These are phyloP conservation scores for Prillingera fragicola DNA, from an alignment of 1,284 basidiomycete species.

Conservation along the genomic window DNA sequence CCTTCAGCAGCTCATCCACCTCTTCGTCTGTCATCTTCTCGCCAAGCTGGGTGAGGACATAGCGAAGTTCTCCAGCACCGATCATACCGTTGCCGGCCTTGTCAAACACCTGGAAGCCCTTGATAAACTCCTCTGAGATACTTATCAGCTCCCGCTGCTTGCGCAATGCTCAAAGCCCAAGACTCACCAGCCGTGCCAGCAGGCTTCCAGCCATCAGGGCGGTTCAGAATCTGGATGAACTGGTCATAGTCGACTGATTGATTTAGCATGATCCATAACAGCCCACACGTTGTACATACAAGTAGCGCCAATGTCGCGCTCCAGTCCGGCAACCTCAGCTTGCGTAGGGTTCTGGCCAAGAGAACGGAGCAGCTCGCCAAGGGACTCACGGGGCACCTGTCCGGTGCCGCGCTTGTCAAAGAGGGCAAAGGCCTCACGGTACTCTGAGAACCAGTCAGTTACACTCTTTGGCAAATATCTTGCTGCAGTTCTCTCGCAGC, in stretches of 20 bases:
- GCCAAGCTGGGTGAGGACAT: conserved; percentile 90
- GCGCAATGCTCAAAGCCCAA: background rate
- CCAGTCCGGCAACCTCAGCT: conserved; percentile 83
- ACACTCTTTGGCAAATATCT: too few species aligned
- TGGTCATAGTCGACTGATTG: conserved; percentile 75
- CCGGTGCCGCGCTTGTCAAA: conserved; percentile 97
- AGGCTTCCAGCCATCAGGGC: conserved; percentile 94
- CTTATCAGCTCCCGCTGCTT: background rate
- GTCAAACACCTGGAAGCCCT: conserved; percentile 98
- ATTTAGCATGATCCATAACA: conserved; percentile 1
- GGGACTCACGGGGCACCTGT: conserved; percentile 74
- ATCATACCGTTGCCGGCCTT: conserved; percentile 97
- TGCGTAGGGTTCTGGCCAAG: conserved; percentile 98
- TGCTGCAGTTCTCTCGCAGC: too few species aligned
- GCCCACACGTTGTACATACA: conserved; percentile 28
- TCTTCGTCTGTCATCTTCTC: conserved; percentile 98
- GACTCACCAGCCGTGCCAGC: conserved; percentile 78
- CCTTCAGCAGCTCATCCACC: conserved; percentile 95
- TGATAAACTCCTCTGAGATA: conserved; percentile 97
- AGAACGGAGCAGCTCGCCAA: conserved; percentile 92
- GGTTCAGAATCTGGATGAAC: conserved; percentile 85
- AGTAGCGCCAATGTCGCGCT: conserved; percentile 54
- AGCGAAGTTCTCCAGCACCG: conserved; percentile 82
- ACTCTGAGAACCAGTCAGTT: conserved; percentile 55
- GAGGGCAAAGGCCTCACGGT: conserved; percentile 93